phyloP scores from a whole-genome alignment of 768 basidiomycete genomes.

The Tulasnella calospora region DNA sequence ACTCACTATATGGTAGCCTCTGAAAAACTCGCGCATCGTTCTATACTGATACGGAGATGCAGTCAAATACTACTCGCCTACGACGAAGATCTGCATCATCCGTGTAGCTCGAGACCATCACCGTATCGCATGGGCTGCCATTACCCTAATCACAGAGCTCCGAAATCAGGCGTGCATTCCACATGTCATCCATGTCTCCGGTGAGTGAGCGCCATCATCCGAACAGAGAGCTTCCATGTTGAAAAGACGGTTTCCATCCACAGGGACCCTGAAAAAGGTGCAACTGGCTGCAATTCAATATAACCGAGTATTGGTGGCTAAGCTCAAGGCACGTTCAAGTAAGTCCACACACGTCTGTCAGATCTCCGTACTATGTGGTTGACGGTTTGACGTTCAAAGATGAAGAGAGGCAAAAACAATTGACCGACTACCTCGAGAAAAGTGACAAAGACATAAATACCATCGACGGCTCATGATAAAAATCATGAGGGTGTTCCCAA shows the following conservation, averaged over 20 bases:
- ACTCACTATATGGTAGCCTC: constrained; percentile 60
- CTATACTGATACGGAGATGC: constrained; percentile 26
- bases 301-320: constrained; percentile 65
- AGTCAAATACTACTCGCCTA: constrained; percentile 89
- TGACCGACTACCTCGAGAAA: constrained; percentile 11
- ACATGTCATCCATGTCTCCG: constrained; percentile 74
- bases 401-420: not conserved
- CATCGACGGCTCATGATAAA: not conserved
- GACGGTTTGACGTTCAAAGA: not conserved
- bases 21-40: not conserved
- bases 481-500: not conserved
- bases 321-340: constrained; percentile 38
- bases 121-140: constrained; percentile 69
- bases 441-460: constrained; percentile 9
- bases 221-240: not conserved
- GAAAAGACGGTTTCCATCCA: not conserved
- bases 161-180: constrained; percentile 61
- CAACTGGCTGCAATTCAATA: constrained; percentile 72
- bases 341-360: not conserved
- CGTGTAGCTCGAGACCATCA: constrained; percentile 80
- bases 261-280: constrained; percentile 83
- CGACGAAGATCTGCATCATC: constrained; percentile 77
- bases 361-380: not conserved
- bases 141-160: constrained; percentile 64
- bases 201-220: constrained; percentile 40